These are phyloP conservation scores for Capronia epimyces DNA, from an alignment of 2,329 filamentous ascomycete species.

Conservation along the genomic window DNA sequence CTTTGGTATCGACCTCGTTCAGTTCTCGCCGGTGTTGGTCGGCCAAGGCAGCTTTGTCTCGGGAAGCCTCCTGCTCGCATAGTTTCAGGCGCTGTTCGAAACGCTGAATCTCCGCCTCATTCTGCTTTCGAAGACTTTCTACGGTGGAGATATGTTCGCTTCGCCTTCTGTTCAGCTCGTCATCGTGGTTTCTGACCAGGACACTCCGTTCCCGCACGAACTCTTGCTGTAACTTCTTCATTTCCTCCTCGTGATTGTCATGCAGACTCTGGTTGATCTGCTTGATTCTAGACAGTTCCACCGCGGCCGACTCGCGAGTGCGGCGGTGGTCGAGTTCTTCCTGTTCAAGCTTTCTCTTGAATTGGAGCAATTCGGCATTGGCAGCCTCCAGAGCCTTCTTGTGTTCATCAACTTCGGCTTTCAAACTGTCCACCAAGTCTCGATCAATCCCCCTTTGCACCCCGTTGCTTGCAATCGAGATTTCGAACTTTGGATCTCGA, in stretches of 20 bases:
- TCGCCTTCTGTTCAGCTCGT: constrained; percentile 34
- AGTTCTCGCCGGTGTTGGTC: constrained; percentile 24
- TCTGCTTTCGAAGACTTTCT: constrained; percentile 40
- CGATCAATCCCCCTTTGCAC: constrained; percentile 87
- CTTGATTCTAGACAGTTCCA: constrained; percentile 56
- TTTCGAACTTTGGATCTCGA: constrained; percentile 80
- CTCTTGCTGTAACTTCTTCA: constrained; percentile 46
- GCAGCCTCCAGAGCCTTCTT: constrained; percentile 55
- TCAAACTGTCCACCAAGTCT: constrained; percentile 80
- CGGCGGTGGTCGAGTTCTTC: constrained; percentile 67
- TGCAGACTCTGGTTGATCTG: constrained; percentile 66
- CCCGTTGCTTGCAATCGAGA: constrained; percentile 71
- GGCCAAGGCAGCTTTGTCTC: constrained; percentile 14
- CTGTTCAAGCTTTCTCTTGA: constrained; percentile 58
- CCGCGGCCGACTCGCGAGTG: constrained; percentile 53
- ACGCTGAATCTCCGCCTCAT: constrained; percentile 44
- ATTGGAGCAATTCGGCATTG: constrained; percentile 50
- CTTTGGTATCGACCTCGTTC: constrained; percentile 37
- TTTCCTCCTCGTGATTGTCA: constrained; percentile 62
- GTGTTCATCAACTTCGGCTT: constrained; percentile 69
- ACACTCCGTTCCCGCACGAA: constrained; percentile 27
- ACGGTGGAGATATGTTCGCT: constrained; percentile 46
- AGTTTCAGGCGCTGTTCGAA: constrained; percentile 45
- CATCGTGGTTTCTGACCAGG: constrained; percentile 22
- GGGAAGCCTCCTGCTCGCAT: constrained; percentile 21